Conservation (phyloP, 1,284 basidiomycete genomes). For the Papiliotrema nemorosa region DNA sequence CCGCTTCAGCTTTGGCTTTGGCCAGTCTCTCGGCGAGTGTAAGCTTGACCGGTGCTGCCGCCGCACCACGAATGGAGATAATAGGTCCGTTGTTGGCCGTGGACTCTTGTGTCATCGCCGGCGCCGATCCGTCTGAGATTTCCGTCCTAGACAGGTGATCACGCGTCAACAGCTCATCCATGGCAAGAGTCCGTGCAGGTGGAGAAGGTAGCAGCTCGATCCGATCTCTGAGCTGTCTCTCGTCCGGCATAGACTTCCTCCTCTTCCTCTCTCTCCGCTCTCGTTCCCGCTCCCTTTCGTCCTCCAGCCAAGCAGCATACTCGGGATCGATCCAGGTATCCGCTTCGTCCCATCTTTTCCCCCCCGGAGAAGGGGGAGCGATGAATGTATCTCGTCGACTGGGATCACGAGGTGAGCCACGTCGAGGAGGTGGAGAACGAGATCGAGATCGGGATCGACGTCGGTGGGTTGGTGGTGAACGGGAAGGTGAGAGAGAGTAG, state of each 20-base stretch:
- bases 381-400: conserved; percentile 25
- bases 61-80: conserved; percentile 23
- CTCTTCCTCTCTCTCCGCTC: conserved; percentile 11
- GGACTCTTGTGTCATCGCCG: background rate
- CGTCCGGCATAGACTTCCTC: conserved; percentile 6
- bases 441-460: conserved; percentile 10
- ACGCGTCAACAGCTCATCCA: too few species aligned
- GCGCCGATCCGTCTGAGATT: background rate
- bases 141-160: too few species aligned
- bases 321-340: conserved; percentile 46
- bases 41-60: conserved; percentile 6
- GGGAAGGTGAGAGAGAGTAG: conserved; percentile 5
- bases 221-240: conserved; percentile 1
- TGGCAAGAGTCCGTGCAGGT: conserved; percentile 8
- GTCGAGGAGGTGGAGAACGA: conserved; percentile 8
- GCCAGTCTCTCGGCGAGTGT: conserved; percentile 23
- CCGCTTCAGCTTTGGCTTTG: conserved; percentile 25
- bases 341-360: conserved; percentile 36
- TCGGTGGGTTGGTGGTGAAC: too few species aligned
- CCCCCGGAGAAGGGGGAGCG: conserved; percentile 19
- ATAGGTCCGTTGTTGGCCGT: too few species aligned
- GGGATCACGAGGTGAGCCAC: conserved; percentile 16
- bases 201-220: conserved; percentile 25
- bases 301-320: conserved; percentile 22
- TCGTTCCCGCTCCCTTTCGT: conserved; percentile 11